Percentiles rank a stretch among this genome's conserved stretches.
Evolutionary conservation across 2,329 filamentous ascomycete species (phyloP).

Genomic region (Cryoendolithus antarcticus): DNA sequence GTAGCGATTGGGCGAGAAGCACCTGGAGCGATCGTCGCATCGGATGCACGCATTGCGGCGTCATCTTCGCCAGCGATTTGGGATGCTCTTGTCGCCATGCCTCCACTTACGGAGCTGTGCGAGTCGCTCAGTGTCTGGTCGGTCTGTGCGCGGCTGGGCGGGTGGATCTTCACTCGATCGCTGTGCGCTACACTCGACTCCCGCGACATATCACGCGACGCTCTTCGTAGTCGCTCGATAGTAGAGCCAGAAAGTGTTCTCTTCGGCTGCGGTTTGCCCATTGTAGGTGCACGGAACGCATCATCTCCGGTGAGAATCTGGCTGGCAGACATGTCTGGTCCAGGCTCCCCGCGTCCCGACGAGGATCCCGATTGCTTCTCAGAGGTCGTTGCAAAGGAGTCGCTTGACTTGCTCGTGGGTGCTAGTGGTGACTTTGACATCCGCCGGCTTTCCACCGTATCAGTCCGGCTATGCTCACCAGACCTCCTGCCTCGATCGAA

Average conservation of each 20-base stretch:
- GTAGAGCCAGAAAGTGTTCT: conserved; percentile 10
- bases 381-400: conserved; percentile 48
- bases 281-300: conserved; percentile 71
- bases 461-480: conserved; percentile 36
- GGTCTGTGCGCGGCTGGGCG: conserved; percentile 18
- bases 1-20: conserved; percentile 8
- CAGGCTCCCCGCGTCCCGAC: conserved; percentile 7
- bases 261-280: conserved; percentile 25
- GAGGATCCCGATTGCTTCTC: conserved; percentile 15
- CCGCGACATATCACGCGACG: conserved; percentile 26
- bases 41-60: too few species aligned
- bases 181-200: conserved; percentile 16
- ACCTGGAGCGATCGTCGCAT: neutral
- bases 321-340: conserved; percentile 60
- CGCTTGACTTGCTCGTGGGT: conserved; percentile 50
- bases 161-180: conserved; percentile 16
- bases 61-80: too few species aligned
- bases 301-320: conserved; percentile 81
- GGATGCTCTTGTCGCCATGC: too few species aligned
- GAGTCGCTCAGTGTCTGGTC: conserved; percentile 7
- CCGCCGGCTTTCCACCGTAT: conserved; percentile 18
- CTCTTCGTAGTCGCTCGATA: conserved; percentile 17
- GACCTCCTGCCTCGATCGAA: conserved; percentile 41
- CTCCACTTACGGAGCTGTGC: neutral
- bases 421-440: conserved; percentile 37